These are phyloP conservation scores for Aspergillus japonicus DNA, from an alignment of 2,329 filamentous ascomycete species.

Conservation along the genomic window DNA sequence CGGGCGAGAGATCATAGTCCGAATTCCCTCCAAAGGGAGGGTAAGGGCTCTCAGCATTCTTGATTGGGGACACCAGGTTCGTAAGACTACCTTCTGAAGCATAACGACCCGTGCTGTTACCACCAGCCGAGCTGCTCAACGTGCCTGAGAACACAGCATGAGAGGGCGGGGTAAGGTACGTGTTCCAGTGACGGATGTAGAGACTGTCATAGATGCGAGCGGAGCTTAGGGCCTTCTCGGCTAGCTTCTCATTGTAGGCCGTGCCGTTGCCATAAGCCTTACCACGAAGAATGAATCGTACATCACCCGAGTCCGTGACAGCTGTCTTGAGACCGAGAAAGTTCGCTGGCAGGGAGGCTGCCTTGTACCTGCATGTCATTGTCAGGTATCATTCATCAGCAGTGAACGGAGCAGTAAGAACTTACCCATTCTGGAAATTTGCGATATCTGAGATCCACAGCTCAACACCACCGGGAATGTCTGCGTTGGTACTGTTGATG, in stretches of 20 bases:
- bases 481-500: conserved; percentile 49
- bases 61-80: conserved; percentile 40
- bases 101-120: conserved; percentile 38
- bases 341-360: conserved; percentile 38
- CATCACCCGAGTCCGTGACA: conserved; percentile 40
- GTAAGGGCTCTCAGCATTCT: conserved; percentile 46
- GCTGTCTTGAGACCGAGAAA: conserved; percentile 42
- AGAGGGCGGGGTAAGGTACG: conserved; percentile 67
- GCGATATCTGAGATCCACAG: conserved; percentile 39
- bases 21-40: conserved; percentile 72
- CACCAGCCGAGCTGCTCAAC: conserved; percentile 39
- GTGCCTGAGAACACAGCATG: conserved; percentile 72
- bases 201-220: conserved; percentile 72
- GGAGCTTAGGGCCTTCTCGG: conserved; percentile 59
- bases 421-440: conserved; percentile 35
- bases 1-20: conserved; percentile 68
- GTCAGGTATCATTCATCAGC: background rate
- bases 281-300: conserved; percentile 57
- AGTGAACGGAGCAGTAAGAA: background rate
- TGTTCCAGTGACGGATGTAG: conserved; percentile 81
- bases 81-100: conserved; percentile 56
- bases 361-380: conserved; percentile 33
- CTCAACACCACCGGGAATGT: conserved; percentile 41
- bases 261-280: conserved; percentile 67
- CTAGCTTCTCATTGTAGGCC: conserved; percentile 65